A percentile compares a stretch with the other conserved stretches of the same genome.
These are phyloP conservation scores for Cercospora canescens DNA, from an alignment of 2,329 filamentous ascomycete species.

Conservation along the genomic window DNA sequence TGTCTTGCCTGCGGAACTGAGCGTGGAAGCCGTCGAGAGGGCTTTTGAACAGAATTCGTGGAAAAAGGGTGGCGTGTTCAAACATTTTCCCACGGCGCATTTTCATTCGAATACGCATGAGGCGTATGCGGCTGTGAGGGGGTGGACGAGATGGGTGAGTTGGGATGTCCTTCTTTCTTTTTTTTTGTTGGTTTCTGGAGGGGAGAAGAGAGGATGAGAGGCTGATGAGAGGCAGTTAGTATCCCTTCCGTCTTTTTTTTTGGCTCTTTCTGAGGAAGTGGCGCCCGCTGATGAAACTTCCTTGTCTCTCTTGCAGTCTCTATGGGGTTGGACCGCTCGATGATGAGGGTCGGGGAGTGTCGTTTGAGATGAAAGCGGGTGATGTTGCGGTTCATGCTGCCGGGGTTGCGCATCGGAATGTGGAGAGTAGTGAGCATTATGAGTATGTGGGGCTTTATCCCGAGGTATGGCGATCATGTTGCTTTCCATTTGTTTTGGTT, in stretches of 20 bases:
- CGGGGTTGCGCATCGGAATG: constrained; percentile 30
- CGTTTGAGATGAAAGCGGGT: constrained; percentile 17
- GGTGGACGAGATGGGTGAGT: constrained; percentile 17
- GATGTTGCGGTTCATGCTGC: constrained; percentile 24
- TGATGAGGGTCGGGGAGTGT: constrained; percentile 7
- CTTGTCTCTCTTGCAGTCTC: background rate
- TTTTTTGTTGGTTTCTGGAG: too few species aligned
- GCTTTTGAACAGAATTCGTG: constrained; percentile 27
- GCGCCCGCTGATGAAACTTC: too few species aligned
- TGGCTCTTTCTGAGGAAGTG: too few species aligned
- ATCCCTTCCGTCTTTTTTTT: too few species aligned
- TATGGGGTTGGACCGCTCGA: constrained; percentile 18
- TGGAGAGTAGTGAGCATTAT: constrained; percentile 27
- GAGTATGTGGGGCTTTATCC: constrained; percentile 33
- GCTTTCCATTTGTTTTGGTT: background rate
- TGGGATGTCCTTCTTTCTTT: background rate
- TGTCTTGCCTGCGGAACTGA: constrained; percentile 29
- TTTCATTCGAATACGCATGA: constrained; percentile 32
- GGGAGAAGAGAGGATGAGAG: too few species aligned
- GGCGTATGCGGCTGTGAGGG: constrained; percentile 28
- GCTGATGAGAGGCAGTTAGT: too few species aligned
- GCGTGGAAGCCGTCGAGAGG: constrained; percentile 19
- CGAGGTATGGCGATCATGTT: constrained; percentile 11
- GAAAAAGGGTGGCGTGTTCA: constrained; percentile 28
- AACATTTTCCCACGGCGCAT: constrained; percentile 26